Evolutionary conservation across 768 basidiomycete genomes (phyloP), one percentile per base, ranked within the genome.

Genomic region (Pulveroboletus sp.): DNA sequence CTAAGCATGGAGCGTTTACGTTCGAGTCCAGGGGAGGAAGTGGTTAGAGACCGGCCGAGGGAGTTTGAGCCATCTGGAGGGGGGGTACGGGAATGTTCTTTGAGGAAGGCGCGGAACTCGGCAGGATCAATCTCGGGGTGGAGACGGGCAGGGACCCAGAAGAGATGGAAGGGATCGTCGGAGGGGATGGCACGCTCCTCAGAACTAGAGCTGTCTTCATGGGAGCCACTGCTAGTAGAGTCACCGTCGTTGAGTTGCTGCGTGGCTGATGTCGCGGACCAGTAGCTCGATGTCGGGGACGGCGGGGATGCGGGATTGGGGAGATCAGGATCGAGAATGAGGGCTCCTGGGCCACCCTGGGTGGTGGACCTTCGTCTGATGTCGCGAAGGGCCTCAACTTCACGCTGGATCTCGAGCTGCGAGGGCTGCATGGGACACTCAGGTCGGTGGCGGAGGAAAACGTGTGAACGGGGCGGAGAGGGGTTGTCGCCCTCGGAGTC

Each of bases 121-220:
- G 84, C 87, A 20, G 96, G 96, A 0, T 94, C 95, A 62, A 99
- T 89, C 74, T 99, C 96, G 26, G 96, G 96, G 66, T 98, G 96
- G 30, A 97, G 76, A 50, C 86, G 82, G 14, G 96, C 96, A 45
- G 96, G 96, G 24, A 99, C 93, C 96, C 96, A 99, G 77, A 98
- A 98, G 56, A 97, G 81, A 68, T 92, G 88, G 61, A 85, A 84
- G 3, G 89, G 86, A 71, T 95, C 90, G 59, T 89, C 84, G 32
- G 77, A 67, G 19, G 62, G n/a, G n/a, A 36, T 11, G 8, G 35
- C 47, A 43, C 59, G 66, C 22, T 68, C 68, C 44, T 70, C 68
- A 14, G 68, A 69, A 60, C 63, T 69, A 57, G 68, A 64, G 58
- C 62, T 64, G 49, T 68, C 72, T 56, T 72, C 70, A 51, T 72